These are phyloP conservation scores for Saccharum hybrid DNA, from an alignment of 202 grass and related monocot species.

Conservation along the genomic window DNA sequence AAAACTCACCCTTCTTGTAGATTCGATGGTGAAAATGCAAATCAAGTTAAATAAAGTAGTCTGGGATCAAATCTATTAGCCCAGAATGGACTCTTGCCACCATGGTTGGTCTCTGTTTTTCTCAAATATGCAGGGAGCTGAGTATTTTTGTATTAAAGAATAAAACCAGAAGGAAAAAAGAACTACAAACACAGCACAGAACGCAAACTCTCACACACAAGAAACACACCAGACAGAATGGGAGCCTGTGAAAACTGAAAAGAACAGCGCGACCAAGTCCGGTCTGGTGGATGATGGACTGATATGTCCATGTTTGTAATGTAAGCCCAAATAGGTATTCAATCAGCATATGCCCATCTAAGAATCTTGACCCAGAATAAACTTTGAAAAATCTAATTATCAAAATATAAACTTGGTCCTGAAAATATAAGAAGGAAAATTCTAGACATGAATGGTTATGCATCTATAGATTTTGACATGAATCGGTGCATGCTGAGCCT, in stretches of 20 bases:
- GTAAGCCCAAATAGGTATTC: conserved; percentile 5
- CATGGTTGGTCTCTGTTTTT: neutral
- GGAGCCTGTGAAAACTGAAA: neutral
- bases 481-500: neutral
- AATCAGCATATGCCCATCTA: conserved; percentile 13
- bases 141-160: neutral
- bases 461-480: conserved; percentile 12
- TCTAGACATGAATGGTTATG: neutral
- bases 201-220: neutral
- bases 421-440: neutral
- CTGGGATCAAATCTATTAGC: conserved; percentile 39
- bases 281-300: conserved; percentile 27
- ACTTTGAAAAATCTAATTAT: neutral
- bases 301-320: conserved; percentile 30
- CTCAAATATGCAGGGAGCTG: neutral
- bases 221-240: neutral
- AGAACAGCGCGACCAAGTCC: neutral
- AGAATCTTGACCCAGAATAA: conserved; percentile 29
- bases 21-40: conserved; percentile 39
- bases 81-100: conserved; percentile 37
- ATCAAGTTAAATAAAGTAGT: conserved; percentile 26
- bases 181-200: neutral
- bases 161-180: neutral
- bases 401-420: neutral
- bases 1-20: conserved; percentile 25